Percentiles rank a stretch among this genome's conserved stretches.
These are phyloP conservation scores for Posidonia australis DNA, from an alignment of 106 monocot genomes.

Conservation along the genomic window DNA sequence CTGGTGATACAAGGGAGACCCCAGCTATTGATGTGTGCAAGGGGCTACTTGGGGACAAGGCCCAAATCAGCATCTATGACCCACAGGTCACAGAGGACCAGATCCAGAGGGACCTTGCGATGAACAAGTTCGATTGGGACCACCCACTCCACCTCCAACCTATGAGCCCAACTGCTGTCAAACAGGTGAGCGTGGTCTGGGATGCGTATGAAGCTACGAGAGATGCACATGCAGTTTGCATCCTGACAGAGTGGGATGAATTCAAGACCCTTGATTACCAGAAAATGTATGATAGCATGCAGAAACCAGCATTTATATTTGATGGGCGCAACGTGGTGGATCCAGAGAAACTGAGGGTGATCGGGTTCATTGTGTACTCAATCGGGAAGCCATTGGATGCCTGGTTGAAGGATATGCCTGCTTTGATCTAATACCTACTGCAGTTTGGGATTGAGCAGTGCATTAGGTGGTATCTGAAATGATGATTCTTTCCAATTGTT, in stretches of 20 bases:
- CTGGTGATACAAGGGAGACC: constrained; percentile 40
- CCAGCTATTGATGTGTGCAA: constrained; percentile 44
- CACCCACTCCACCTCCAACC: constrained; percentile 38
- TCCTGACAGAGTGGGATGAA: constrained; percentile 45
- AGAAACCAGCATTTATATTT: constrained; percentile 40
- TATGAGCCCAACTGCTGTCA: constrained; percentile 26
- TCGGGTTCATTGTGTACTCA: constrained; percentile 42
- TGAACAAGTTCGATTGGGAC: constrained; percentile 46
- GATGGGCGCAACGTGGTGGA: constrained; percentile 38
- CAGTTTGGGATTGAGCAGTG: neutral
- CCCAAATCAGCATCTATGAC: constrained; percentile 29
- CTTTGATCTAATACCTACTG: constrained; percentile 15
- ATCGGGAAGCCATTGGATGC: constrained; percentile 40
- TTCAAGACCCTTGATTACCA: constrained; percentile 33
- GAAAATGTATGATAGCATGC: constrained; percentile 32
- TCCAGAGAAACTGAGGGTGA: constrained; percentile 28
- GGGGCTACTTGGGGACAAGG: constrained; percentile 34
- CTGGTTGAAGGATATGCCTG: constrained; percentile 35
- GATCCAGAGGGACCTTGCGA: constrained; percentile 37
- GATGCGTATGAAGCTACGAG: constrained; percentile 33
- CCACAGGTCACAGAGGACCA: constrained; percentile 39
- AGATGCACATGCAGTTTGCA: constrained; percentile 33
- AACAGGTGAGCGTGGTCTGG: constrained; percentile 26
- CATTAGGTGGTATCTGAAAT: neutral
- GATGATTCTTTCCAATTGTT: neutral